phyloP scores from a whole-genome alignment of 2,329 filamentous ascomycete genomes.

The Tolypocladium album region DNA sequence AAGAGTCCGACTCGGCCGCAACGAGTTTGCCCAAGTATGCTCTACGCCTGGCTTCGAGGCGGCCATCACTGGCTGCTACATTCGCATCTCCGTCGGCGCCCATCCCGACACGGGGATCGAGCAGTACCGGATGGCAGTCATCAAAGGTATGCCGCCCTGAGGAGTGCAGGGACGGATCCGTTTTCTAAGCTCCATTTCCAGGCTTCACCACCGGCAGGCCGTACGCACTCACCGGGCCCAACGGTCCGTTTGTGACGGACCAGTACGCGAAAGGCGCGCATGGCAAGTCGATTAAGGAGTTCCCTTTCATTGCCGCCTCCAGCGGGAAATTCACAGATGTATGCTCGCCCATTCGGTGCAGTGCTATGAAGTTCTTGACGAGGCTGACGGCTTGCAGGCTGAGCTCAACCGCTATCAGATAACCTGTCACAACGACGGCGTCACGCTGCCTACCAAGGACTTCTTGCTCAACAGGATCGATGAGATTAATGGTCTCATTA shows the following conservation, averaged over 20 bases:
- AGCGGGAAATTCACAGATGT: constrained; percentile 79
- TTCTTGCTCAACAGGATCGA: constrained; percentile 61
- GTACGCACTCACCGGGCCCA: constrained; percentile 72
- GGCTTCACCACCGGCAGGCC: constrained; percentile 70
- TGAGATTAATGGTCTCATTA: constrained; percentile 70
- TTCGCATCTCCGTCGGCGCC: constrained; percentile 71
- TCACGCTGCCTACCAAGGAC: constrained; percentile 63
- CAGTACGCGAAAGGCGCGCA: constrained; percentile 75
- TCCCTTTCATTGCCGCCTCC: constrained; percentile 85
- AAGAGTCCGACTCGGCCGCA: constrained; percentile 70
- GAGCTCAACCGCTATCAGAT: constrained; percentile 78
- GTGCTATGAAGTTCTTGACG: not conserved
- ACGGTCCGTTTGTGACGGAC: constrained; percentile 71
- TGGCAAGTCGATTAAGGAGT: constrained; percentile 73
- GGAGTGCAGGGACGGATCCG: not conserved
- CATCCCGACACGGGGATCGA: constrained; percentile 62
- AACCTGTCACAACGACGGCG: constrained; percentile 59
- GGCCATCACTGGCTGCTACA: constrained; percentile 73
- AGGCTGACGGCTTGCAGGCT: constrained; percentile 32
- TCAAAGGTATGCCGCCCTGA: constrained; percentile 52
- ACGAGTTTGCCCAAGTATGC: constrained; percentile 81
- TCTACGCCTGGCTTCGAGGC: constrained; percentile 86
- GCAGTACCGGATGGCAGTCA: constrained; percentile 77
- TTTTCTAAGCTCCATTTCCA: constrained; percentile 23
- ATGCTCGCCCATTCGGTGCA: not conserved